A percentile compares a stretch with the other conserved stretches of the same genome.
These are phyloP conservation scores for Kokia cookei DNA, from an alignment of 441 rosid species.

Conservation along the genomic window DNA sequence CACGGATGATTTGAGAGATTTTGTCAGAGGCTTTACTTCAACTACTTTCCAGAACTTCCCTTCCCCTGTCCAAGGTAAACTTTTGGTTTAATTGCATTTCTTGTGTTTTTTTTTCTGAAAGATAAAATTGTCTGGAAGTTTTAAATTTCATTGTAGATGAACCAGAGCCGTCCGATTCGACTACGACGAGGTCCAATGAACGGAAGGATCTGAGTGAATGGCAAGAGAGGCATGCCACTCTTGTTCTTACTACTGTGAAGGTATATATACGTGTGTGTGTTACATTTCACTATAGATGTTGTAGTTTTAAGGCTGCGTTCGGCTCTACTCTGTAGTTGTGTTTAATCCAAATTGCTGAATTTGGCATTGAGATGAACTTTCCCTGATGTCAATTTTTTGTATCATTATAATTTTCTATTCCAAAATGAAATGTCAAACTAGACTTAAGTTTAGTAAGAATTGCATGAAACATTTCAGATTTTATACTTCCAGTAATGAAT, in stretches of 20 bases:
- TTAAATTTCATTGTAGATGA: slow-evolving; percentile 27
- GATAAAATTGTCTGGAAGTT: not conserved
- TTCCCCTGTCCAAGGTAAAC: slow-evolving; percentile 35
- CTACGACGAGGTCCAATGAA: slow-evolving; percentile 34
- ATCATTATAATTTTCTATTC: not conserved
- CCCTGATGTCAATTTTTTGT: not conserved
- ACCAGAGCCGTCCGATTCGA: slow-evolving; percentile 26
- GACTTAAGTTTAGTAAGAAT: not conserved
- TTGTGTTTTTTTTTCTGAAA: not conserved
- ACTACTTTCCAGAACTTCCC: slow-evolving; percentile 59
- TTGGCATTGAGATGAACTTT: not conserved
- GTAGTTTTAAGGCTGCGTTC: not conserved
- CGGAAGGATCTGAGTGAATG: slow-evolving; percentile 60
- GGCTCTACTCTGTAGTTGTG: not conserved
- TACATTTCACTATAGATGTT: not conserved
- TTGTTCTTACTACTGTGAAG: slow-evolving; percentile 65
- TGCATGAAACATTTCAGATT: not conserved
- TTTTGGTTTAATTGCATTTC: not conserved
- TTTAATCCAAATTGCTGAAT: not conserved
- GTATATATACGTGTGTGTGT: slow-evolving; percentile 8
- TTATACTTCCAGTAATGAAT: not conserved
- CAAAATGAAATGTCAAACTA: not conserved
- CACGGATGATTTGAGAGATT: slow-evolving; percentile 58
- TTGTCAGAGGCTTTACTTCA: slow-evolving; percentile 51
- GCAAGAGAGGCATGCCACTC: slow-evolving; percentile 70